Conservation (phyloP, 768 basidiomycete genomes). For the Naematelia encephala region DNA sequence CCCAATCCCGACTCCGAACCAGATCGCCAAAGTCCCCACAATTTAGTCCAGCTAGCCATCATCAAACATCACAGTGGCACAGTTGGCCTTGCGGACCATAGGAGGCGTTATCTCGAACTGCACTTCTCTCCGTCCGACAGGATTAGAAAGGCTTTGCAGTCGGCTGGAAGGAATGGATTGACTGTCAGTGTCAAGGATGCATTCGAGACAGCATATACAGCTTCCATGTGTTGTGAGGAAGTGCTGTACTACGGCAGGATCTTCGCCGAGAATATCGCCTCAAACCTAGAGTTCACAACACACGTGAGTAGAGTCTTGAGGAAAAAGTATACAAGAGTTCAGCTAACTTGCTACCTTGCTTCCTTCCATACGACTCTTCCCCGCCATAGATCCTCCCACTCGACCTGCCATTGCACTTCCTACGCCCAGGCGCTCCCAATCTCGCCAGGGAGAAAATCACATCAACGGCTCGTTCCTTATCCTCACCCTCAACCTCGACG, state of each 20-base stretch:
- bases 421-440: background rate
- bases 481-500: too few species aligned
- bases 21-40: background rate
- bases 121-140: background rate
- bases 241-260: slow-evolving; percentile 31
- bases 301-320: slow-evolving; percentile 17
- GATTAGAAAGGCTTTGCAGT: background rate
- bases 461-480: too few species aligned
- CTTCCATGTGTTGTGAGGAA: slow-evolving; percentile 14
- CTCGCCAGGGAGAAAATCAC: background rate
- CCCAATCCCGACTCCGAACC: background rate
- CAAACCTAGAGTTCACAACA: slow-evolving; percentile 13
- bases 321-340: background rate
- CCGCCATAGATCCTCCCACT: slow-evolving; percentile 17
- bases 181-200: slow-evolving; percentile 12
- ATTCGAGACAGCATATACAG: slow-evolving; percentile 1
- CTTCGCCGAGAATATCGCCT: slow-evolving; percentile 23
- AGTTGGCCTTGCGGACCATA: background rate
- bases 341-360: background rate
- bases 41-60: background rate
- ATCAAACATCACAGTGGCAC: background rate
- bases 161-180: background rate
- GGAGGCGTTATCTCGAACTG: slow-evolving; percentile 2
- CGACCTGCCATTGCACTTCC: slow-evolving; percentile 20
- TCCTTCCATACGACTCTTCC: background rate